These are phyloP conservation scores for Globisporangium heterothallicum DNA, from an alignment of 352 stramenopile species.

Conservation along the genomic window DNA sequence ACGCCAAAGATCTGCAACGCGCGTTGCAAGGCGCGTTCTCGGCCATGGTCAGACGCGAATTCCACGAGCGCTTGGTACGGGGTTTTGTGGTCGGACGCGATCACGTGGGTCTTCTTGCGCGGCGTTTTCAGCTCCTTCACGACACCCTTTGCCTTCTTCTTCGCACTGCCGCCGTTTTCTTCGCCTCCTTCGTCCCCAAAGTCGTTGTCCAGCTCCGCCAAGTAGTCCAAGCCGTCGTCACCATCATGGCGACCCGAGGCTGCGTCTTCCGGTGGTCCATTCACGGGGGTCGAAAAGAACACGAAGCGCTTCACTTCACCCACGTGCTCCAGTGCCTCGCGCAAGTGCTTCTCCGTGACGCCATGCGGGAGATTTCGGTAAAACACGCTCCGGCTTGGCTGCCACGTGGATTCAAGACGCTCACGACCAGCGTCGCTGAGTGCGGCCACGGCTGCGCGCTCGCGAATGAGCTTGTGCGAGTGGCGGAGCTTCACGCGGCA, in stretches of 20 bases:
- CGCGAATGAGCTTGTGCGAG: constrained; percentile 56
- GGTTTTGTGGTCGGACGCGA: constrained; percentile 74
- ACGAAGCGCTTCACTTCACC: constrained; percentile 64
- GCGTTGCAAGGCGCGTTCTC: constrained; percentile 59
- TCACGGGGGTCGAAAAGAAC: constrained; percentile 60
- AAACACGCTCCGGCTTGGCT: constrained; percentile 55
- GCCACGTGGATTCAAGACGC: constrained; percentile 40
- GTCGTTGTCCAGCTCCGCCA: constrained; percentile 28
- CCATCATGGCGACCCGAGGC: constrained; percentile 12
- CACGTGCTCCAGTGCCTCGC: constrained; percentile 56
- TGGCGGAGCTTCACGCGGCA: constrained; percentile 76
- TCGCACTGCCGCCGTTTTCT: constrained; percentile 12
- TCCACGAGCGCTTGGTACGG: constrained; percentile 69
- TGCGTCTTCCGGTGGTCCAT: constrained; percentile 43
- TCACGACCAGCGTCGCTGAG: constrained; percentile 36
- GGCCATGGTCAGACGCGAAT: constrained; percentile 42
- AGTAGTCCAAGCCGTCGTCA: constrained; percentile 26
- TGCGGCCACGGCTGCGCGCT: constrained; percentile 34
- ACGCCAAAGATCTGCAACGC: constrained; percentile 85
- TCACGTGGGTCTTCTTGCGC: constrained; percentile 56
- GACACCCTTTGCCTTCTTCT: constrained; percentile 16
- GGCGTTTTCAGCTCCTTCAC: constrained; percentile 35
- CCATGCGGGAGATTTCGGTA: constrained; percentile 73
- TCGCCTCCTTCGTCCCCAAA: constrained; percentile 18
- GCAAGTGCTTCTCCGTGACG: constrained; percentile 61